Conservation (phyloP, 768 basidiomycete species). For the Lentinula sp. region DNA sequence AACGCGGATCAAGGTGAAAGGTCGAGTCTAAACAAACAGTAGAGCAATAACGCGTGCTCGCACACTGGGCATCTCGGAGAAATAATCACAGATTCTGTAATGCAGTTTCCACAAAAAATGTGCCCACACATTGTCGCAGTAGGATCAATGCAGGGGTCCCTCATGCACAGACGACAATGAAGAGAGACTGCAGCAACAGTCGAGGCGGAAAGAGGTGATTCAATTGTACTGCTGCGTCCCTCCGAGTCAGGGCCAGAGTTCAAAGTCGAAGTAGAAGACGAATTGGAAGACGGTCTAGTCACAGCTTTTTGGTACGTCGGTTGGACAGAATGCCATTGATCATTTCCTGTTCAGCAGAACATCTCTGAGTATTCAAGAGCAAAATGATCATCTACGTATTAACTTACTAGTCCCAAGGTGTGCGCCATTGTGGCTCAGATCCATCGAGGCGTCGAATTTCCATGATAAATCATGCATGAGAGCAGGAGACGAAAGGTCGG, state of each 20-base stretch:
- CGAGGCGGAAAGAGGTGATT: neutral
- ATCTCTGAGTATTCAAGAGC: no score
- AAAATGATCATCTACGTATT: no score
- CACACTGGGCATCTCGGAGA: conserved; percentile 49
- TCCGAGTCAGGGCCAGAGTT: neutral
- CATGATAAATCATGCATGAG: neutral
- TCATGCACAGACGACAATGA: conserved; percentile 45
- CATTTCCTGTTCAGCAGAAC: neutral
- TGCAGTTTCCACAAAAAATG: conserved; percentile 55
- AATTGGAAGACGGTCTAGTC: neutral
- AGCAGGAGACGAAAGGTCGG: neutral
- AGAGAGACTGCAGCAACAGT: conserved; percentile 14
- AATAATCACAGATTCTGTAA: conserved; percentile 40
- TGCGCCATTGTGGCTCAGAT: neutral
- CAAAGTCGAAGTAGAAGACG: neutral
- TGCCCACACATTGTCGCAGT: conserved; percentile 62
- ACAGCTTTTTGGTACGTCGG: neutral
- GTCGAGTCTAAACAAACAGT: conserved; percentile 52
- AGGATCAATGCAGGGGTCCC: conserved; percentile 43
- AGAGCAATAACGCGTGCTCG: conserved; percentile 40
- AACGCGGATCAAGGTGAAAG: conserved; percentile 13
- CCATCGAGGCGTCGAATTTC: neutral
- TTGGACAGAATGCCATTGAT: neutral
- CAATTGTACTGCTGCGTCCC: neutral
- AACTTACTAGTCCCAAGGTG: neutral